Conservation (phyloP, 108 stramenopile genomes). For the Pseudonitzschia multistriata region DNA sequence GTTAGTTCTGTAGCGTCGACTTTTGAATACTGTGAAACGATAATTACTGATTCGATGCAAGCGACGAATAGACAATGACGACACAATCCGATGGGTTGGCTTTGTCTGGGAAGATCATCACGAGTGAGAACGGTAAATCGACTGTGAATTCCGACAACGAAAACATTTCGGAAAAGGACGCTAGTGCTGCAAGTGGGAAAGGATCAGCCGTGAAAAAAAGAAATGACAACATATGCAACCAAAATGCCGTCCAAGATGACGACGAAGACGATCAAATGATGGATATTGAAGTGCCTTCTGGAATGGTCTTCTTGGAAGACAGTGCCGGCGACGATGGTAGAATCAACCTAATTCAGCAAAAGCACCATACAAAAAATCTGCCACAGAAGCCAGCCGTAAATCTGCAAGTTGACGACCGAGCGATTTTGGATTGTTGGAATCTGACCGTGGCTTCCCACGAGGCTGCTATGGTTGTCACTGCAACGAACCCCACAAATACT, state of each 20-base stretch:
- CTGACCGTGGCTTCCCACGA: constrained; percentile 3
- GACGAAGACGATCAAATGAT: constrained; percentile 9
- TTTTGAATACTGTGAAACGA: too few species aligned
- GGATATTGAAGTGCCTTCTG: constrained; percentile 1
- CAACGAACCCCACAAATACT: background rate
- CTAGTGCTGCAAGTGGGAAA: too few species aligned
- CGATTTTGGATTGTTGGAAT: constrained; percentile 15
- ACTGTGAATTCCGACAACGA: too few species aligned
- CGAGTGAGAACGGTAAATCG: too few species aligned
- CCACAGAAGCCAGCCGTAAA: constrained; percentile 7
- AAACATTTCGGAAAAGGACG: too few species aligned
- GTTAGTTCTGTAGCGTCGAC: too few species aligned
- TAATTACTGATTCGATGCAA: too few species aligned
- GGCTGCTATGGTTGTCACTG: background rate
- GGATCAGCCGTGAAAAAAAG: too few species aligned
- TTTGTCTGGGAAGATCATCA: too few species aligned
- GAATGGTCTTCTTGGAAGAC: constrained; percentile 6
- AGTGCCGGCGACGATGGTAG: background rate
- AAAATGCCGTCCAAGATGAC: background rate
- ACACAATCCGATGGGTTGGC: too few species aligned
- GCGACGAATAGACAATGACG: too few species aligned
- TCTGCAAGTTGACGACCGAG: constrained; percentile 3
- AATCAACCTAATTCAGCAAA: background rate
- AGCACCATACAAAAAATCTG: background rate
- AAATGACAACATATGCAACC: too few species aligned